These are phyloP conservation scores for Nymphaea colorata DNA, from an alignment of 164 flowering plant genomes.

Conservation along the genomic window DNA sequence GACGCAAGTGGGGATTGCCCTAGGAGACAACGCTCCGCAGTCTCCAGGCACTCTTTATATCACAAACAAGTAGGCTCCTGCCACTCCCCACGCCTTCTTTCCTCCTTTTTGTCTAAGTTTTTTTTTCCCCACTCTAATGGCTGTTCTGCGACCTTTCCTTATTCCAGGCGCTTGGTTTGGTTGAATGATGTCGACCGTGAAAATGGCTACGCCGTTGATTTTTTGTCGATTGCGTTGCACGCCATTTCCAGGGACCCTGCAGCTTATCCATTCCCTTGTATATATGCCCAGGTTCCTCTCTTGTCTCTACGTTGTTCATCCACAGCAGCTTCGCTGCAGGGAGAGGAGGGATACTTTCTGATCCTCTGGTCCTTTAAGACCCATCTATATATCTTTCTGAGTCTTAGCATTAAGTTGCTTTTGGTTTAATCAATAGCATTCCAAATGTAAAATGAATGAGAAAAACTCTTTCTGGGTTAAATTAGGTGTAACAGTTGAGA, in stretches of 20 bases:
- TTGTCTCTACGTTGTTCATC: neutral
- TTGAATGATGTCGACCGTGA: slow-evolving; percentile 55
- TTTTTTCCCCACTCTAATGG: neutral
- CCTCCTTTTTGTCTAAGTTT: slow-evolving; percentile 3
- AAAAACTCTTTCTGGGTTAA: too few species aligned
- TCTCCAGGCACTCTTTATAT: slow-evolving; percentile 84
- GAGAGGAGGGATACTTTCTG: neutral
- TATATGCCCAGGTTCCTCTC: slow-evolving; percentile 62
- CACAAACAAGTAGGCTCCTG: slow-evolving; percentile 41
- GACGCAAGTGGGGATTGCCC: slow-evolving; percentile 49
- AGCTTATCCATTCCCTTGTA: slow-evolving; percentile 76
- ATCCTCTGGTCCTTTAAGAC: neutral
- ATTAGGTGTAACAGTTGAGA: too few species aligned
- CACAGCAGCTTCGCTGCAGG: too few species aligned
- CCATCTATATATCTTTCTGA: neutral
- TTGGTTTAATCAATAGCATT: neutral
- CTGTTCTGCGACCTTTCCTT: neutral
- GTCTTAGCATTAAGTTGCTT: neutral
- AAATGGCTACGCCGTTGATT: slow-evolving; percentile 80
- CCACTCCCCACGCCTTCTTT: neutral
- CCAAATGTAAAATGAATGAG: too few species aligned
- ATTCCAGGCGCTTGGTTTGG: slow-evolving; percentile 69
- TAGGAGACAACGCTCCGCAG: slow-evolving; percentile 49
- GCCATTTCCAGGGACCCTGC: slow-evolving; percentile 86
- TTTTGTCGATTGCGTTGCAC: slow-evolving; percentile 70